These are phyloP conservation scores for Paecilomyces sp. DNA, from an alignment of 2,329 filamentous ascomycete species.

Conservation along the genomic window DNA sequence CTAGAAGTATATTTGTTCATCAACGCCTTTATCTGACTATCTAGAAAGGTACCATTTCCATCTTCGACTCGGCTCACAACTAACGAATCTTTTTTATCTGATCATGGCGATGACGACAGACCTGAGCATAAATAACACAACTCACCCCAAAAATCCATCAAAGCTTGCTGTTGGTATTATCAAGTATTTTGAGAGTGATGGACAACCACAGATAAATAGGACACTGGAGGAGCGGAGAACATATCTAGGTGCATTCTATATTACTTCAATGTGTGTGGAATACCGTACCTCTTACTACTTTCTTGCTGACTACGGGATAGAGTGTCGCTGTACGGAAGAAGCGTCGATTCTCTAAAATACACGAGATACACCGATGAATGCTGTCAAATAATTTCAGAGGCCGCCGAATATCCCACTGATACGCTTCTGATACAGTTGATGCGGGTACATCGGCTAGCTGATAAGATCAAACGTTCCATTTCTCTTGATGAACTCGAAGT, in stretches of 20 bases:
- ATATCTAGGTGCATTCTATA: slow-evolving; percentile 48
- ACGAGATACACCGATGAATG: slow-evolving; percentile 49
- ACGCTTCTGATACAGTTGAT: slow-evolving; percentile 41
- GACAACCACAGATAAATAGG: slow-evolving; percentile 30
- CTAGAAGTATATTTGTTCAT: background rate
- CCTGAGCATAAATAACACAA: slow-evolving; percentile 32
- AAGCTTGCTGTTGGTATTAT: slow-evolving; percentile 11
- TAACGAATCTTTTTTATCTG: slow-evolving; percentile 46
- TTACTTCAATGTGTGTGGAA: slow-evolving; percentile 44
- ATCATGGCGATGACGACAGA: slow-evolving; percentile 43
- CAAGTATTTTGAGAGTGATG: slow-evolving; percentile 28
- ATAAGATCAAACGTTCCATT: slow-evolving; percentile 38
- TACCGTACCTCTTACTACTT: background rate
- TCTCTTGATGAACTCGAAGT: slow-evolving; percentile 11
- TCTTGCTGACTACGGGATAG: slow-evolving; percentile 6
- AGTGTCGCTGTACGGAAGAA: slow-evolving; percentile 28
- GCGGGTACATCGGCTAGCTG: slow-evolving; percentile 44
- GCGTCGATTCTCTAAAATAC: slow-evolving; percentile 44
- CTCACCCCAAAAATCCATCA: slow-evolving; percentile 23
- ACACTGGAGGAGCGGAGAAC: slow-evolving; percentile 49
- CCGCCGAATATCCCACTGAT: slow-evolving; percentile 43
- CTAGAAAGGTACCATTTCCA: slow-evolving; percentile 4
- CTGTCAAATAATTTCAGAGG: slow-evolving; percentile 38
- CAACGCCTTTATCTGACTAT: background rate
- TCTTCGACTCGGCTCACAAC: slow-evolving; percentile 27